Percentiles rank a stretch among this genome's conserved stretches.
Conservation (phyloP, 139 green algal genomes). For the Chlorella vulgaris region DNA sequence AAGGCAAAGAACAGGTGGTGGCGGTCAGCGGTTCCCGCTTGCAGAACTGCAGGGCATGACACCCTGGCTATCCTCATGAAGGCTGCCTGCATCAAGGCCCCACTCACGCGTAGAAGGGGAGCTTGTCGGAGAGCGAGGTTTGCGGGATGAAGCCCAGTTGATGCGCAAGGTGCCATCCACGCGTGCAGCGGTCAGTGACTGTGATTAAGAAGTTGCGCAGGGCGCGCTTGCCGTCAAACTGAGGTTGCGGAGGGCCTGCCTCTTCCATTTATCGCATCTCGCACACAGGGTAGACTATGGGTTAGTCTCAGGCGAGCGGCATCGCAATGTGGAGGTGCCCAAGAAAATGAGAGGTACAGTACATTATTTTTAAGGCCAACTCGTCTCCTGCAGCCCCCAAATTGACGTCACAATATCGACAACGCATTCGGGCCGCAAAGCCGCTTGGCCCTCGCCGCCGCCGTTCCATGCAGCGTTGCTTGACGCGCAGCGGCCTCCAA, state of each 20-base stretch:
- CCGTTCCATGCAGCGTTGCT: neutral
- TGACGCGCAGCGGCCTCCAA: neutral
- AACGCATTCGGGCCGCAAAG: neutral
- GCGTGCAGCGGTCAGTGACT: conserved; percentile 1
- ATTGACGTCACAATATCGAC: neutral
- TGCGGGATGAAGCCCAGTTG: conserved; percentile 33
- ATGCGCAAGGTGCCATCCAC: neutral
- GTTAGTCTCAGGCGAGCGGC: too few species aligned
- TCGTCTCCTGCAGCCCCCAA: too few species aligned
- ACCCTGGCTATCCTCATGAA: neutral
- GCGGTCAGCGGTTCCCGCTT: neutral
- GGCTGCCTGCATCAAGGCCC: neutral
- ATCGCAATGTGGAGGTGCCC: too few species aligned
- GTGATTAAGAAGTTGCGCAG: conserved; percentile 19
- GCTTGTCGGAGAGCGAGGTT: conserved; percentile 34
- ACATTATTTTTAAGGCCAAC: too few species aligned
- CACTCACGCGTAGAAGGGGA: conserved; percentile 26
- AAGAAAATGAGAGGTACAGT: too few species aligned
- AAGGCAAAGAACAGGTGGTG: neutral
- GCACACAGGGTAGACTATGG: too few species aligned
- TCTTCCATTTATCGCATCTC: neutral
- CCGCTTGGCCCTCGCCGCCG: neutral
- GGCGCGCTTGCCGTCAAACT: conserved; percentile 1
- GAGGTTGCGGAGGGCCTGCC: neutral
- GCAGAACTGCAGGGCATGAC: neutral